Base-by-base conservation (phyloP, 2,329 filamentous ascomycete genomes). In the Aspergillus awamori region DNA sequence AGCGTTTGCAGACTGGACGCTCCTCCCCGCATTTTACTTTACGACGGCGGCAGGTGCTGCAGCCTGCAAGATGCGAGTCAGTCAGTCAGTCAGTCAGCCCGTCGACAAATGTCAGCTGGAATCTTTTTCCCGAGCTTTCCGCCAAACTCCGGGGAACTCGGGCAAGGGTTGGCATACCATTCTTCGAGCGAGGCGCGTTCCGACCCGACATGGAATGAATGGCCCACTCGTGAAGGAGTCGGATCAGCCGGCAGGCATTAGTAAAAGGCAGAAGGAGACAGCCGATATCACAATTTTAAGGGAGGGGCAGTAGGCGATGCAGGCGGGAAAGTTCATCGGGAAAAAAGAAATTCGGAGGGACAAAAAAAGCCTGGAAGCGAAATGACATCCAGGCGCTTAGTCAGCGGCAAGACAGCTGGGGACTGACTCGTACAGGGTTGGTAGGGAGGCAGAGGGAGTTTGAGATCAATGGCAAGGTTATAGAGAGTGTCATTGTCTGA, bases 161-260 rank as follows among this genome's bases (percentile, higher is more conserved):
- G 28, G 8, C 8, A 10, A n/a, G 15, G 22, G 41, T 22, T 22
- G 5, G 48, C 64, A 28, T 66, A 77, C 75, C 75, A 66, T 72
- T 77, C 67, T 76, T 77, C 22, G 75, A 77, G 67, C 75, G 73
- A 67, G 75, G 74, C 63, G 72, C 73, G 66, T 76, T 73, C 63
- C 73, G 68, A 63, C 73, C 73, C 61, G 72, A 74, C 70, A 74
- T 76, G 57, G 64, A 69, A 64, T 59, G 60, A 58, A 36, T 36
- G 24, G 57, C 59, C 65, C 62, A 58, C 56, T 58, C 52, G 48
- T 53, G 51, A 26, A 33, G 11, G 39, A 36, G 41, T 17, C 41
- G 24, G 26, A 43, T 59, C 45, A 59, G 55, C 48, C 65, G 38
- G 59, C 38, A 58, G 58, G 57, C 62, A 64, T 64, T 5, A 62